Percentiles rank a stretch among this genome's conserved stretches.
These are phyloP conservation scores for Pyricularia grisea DNA, from an alignment of 2,329 filamentous ascomycete genomes.

Conservation along the genomic window DNA sequence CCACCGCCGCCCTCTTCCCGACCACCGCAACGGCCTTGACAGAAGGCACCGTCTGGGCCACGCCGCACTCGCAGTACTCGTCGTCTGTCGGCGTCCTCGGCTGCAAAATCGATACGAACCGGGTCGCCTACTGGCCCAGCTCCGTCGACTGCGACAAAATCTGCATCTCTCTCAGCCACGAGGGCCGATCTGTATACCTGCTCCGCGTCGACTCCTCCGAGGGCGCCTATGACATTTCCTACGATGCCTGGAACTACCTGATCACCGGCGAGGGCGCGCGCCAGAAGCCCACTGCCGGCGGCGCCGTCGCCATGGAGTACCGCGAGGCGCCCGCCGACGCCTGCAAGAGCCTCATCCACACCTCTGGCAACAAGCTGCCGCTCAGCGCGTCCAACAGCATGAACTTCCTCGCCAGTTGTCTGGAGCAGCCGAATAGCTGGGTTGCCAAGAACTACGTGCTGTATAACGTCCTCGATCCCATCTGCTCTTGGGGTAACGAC, in stretches of 20 bases:
- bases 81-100: constrained; percentile 49
- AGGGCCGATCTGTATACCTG: constrained; percentile 42
- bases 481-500: constrained; percentile 39
- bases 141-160: constrained; percentile 44
- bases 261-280: constrained; percentile 37
- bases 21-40: neutral
- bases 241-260: constrained; percentile 54
- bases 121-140: constrained; percentile 50
- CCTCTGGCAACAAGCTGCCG: constrained; percentile 38
- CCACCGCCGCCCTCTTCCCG: neutral
- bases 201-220: constrained; percentile 46
- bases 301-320: constrained; percentile 40
- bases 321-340: constrained; percentile 35
- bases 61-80: constrained; percentile 47
- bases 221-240: constrained; percentile 47
- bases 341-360: constrained; percentile 40
- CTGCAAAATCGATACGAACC: constrained; percentile 52
- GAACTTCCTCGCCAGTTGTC: constrained; percentile 39
- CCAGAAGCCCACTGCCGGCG: constrained; percentile 34
- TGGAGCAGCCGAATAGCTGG: constrained; percentile 32
- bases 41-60: constrained; percentile 25
- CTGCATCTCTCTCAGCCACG: constrained; percentile 43
- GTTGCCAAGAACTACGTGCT: constrained; percentile 42
- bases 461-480: constrained; percentile 42
- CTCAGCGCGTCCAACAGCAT: constrained; percentile 48